phyloP scores from a whole-genome alignment of 805 yeast genomes.

The Aciculoconidium aculeatum region DNA sequence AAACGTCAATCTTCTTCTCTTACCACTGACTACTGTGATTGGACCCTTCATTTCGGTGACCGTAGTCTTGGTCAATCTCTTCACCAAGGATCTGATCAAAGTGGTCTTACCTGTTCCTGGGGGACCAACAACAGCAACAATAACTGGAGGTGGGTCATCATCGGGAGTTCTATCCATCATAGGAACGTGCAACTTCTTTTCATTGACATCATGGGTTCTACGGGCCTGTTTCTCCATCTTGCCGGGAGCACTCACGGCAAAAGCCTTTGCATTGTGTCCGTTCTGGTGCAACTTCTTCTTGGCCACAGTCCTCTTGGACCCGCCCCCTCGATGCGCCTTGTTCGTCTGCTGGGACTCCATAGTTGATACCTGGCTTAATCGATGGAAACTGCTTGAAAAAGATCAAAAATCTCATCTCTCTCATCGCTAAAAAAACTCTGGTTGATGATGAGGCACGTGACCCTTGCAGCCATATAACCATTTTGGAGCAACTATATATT shows the following conservation, averaged over 20 bases:
- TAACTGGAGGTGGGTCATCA: slow-evolving; percentile 94
- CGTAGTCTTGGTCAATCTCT: slow-evolving; percentile 83
- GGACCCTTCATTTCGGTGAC: slow-evolving; percentile 90
- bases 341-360: slow-evolving; percentile 50
- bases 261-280: slow-evolving; percentile 50
- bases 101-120: slow-evolving; percentile 98
- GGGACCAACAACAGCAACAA: slow-evolving; percentile 96
- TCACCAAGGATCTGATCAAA: slow-evolving; percentile 78
- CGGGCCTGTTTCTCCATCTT: slow-evolving; percentile 79
- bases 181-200: slow-evolving; percentile 87
- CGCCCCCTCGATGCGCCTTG: slow-evolving; percentile 72
- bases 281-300: slow-evolving; percentile 85
- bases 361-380: too few species aligned
- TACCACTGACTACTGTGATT: slow-evolving; percentile 92
- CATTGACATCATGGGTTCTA: slow-evolving; percentile 77
- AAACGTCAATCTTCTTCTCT: slow-evolving; percentile 85
- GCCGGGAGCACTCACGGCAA: slow-evolving; percentile 57
- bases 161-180: slow-evolving; percentile 97
- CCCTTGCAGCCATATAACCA: too few species aligned
- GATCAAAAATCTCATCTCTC: too few species aligned
- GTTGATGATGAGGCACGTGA: too few species aligned
- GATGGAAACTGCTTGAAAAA: too few species aligned
- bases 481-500: too few species aligned
- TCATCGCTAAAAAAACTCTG: slow-evolving; percentile 8
- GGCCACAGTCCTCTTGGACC: slow-evolving; percentile 45